These are phyloP conservation scores for Penicillium fuscoglaucum DNA, from an alignment of 2,329 filamentous ascomycete genomes.

Conservation along the genomic window DNA sequence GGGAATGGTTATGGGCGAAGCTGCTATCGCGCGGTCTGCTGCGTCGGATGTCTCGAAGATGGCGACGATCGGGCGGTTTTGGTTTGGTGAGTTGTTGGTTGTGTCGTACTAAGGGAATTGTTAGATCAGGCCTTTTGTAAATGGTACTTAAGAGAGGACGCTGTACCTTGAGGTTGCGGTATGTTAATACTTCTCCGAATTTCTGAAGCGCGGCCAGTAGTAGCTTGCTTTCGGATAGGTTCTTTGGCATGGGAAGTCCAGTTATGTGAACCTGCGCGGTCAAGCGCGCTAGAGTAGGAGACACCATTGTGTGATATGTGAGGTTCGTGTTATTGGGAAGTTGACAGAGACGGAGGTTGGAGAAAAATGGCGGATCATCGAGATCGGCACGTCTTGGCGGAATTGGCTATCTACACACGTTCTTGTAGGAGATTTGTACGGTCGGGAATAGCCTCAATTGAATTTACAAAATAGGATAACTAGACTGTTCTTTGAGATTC, in stretches of 20 bases:
- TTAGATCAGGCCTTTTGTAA: neutral
- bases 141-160: neutral
- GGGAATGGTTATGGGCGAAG: constrained; percentile 34
- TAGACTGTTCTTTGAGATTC: too few species aligned
- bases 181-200: constrained; percentile 44
- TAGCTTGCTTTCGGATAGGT: constrained; percentile 36
- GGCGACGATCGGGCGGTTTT: constrained; percentile 29
- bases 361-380: constrained; percentile 14
- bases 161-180: constrained; percentile 39
- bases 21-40: constrained; percentile 34
- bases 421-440: too few species aligned
- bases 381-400: constrained; percentile 17
- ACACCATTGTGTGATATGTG: constrained; percentile 15
- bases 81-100: constrained; percentile 25
- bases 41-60: constrained; percentile 42
- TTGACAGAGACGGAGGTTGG: constrained; percentile 2
- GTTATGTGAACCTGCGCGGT: constrained; percentile 33
- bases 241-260: constrained; percentile 30
- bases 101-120: constrained; percentile 31
- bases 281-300: constrained; percentile 14
- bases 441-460: too few species aligned
- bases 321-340: neutral
- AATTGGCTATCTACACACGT: neutral
- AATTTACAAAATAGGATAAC: too few species aligned
- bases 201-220: constrained; percentile 41